Evolutionary conservation across 495 filamentous ascomycete genomes (phyloP), one percentile per base, ranked within the genome.

Genomic region (Neurospora sp.): DNA sequence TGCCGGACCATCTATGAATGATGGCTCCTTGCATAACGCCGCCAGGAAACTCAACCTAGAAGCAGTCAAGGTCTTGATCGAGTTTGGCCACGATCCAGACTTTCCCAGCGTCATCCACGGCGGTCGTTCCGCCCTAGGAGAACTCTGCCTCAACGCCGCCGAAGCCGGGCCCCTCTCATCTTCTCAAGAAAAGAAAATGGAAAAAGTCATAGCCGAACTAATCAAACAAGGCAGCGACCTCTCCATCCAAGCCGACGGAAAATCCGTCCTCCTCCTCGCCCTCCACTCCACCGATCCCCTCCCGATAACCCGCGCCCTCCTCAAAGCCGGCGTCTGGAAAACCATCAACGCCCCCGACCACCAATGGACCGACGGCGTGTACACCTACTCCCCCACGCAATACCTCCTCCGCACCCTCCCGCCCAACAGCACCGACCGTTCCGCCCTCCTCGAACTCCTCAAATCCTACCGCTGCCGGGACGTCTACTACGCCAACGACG

Each of bases 11-110:
- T 82, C 83, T 0, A 80, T 73, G 61, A 85, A 86, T 20, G 85
- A 86, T 31, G 85, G 85, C 1, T 85, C 83, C 0, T 75, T 86
- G n/a, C 85, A 86, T 69, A 86, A 86, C 68, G 82, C 83, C 4
- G 81, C 85, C 0, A 75, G 84, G 16, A 82, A 85, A 39, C 81
- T 86, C 35, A 85, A 86, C 69, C 59, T 85, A 0, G 73, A 74
- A 38, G 81, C 84, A 0, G 78, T 86, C 77, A 74, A 82, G 31
- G 78, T 85, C 8, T 77, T 86, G 14, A 74, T 86, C 5, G 77
- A 85, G 31, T 79, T 78, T 75, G 81, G 78, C 18, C 85, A 86
- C 72, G 83, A 86, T 18, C 77, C 80, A 9, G 85, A 86, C 74
- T 86, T 86, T 37, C 85, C 85, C 0, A 86, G 85, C 71, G 75